phyloP scores from a whole-genome alignment of 2,329 filamentous ascomycete genomes.

The Xylariomycetidae sp. region DNA sequence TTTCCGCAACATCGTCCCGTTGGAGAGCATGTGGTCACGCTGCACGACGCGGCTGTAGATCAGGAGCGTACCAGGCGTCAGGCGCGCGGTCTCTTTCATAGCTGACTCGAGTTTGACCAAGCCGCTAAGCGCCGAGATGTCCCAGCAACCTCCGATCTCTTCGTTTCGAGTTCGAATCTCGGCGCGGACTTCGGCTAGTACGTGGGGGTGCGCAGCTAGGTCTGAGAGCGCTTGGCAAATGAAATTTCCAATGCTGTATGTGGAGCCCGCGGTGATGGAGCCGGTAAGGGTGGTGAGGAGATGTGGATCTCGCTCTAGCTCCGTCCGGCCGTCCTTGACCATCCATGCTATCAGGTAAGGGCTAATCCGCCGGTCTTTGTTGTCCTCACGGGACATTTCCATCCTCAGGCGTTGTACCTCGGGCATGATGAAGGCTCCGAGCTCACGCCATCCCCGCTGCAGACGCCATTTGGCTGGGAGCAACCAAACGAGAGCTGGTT shows the following conservation, averaged over 20 bases:
- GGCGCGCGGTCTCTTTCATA: slow-evolving; percentile 7
- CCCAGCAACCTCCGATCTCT: slow-evolving; percentile 3
- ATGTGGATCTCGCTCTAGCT: background rate
- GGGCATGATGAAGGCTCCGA: slow-evolving; percentile 1
- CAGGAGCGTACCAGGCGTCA: slow-evolving; percentile 6
- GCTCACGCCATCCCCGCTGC: background rate
- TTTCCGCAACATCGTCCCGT: slow-evolving; percentile 2
- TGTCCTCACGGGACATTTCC: background rate
- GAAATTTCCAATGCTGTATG: slow-evolving; percentile 5
- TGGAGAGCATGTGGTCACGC: slow-evolving; percentile 5
- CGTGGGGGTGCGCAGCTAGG: slow-evolving; percentile 1
- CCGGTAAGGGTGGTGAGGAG: background rate
- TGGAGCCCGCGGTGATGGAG: slow-evolving; percentile 1
- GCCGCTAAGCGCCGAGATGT: slow-evolving; percentile 2
- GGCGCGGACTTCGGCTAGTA: background rate
- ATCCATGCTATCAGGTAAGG: slow-evolving; percentile 6
- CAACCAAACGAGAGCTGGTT: slow-evolving; percentile 6
- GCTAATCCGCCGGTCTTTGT: background rate
- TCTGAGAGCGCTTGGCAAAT: background rate
- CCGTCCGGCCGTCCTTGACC: slow-evolving; percentile 3
- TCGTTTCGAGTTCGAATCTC: slow-evolving; percentile 3
- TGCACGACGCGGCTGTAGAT: slow-evolving; percentile 11
- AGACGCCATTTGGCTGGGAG: slow-evolving; percentile 5
- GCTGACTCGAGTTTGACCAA: slow-evolving; percentile 10
- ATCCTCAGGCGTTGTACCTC: background rate